Evolutionary conservation across 2,329 filamentous ascomycete species (phyloP), one percentile per base, ranked within the genome.

Genomic region (Tolypocladium cylindrosporum): DNA sequence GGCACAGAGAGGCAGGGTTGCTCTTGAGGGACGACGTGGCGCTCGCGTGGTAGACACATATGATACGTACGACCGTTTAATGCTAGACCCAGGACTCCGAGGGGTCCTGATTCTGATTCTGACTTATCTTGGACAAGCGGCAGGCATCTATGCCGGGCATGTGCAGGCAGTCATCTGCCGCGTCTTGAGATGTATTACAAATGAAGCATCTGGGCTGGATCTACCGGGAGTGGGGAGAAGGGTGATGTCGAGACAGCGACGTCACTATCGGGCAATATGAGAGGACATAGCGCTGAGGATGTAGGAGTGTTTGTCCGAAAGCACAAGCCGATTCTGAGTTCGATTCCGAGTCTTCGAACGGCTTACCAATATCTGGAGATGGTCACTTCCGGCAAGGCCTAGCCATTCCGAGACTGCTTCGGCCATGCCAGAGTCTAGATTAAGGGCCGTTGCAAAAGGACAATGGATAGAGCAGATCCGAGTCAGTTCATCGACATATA

Each of bases 21-120:
- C 48, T 36, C 14, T 11, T 14, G 48, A 51, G 19, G 31, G 19
- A 51, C 31, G 48, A 36, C 3, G 31, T 19, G 27, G 37, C 45
- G 45, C 39, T 40, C 43, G 53, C 37, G 56, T 21, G 54, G 58
- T 52, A 53, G 56, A 51, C 58, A 59, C 55, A 60, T 42, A 58
- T 37, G 56, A 57, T 54, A 58, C 16, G 48, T 61, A 60, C 58
- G 57, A 58, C 58, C 48, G 43, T 60, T 61, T 60, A 61, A 61
- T 61, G 54, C 45, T 58, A 61, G 58, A 61, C 31, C 31, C 53
- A 41, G 53, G 53, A 55, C 41, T 41, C 39, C 11, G 11, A 31
- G 13, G 24, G 31, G 24, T 14, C 54, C 54, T 55, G 40, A n/a
- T 31, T 27, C 36, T n/a, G 7, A 37, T 43, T 55, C 54, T 19